Evolutionary conservation across 2,329 filamentous ascomycete species (phyloP), one percentile per base, ranked within the genome.

Genomic region (Ophiostoma triangulosporum): DNA sequence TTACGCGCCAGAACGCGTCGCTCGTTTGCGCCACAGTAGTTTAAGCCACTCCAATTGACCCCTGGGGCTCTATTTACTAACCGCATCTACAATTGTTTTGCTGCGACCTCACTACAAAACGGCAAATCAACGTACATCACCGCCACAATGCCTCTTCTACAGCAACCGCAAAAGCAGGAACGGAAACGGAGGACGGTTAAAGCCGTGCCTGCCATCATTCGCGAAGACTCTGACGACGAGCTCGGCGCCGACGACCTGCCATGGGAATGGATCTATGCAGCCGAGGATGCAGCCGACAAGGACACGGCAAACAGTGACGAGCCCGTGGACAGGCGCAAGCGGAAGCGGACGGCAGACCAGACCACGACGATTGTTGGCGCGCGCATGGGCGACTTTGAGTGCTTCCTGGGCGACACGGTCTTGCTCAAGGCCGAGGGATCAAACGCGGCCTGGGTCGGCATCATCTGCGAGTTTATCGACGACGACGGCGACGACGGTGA

Each of bases 141-240:
- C 24, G n/a, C 29, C 27, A 54, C 12, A 12, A 59, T 60, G 59
- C 54, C 59, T 49, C 49, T 58, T 11, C 43, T 60, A 0, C 48
- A 55, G 27, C 9, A 50, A 22, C 35, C 56, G 2, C 29, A 48
- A 29, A 48, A 54, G 20, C 11, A 48, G 14, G 14, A 12, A 4
- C 33, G 51, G 14, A 57, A 52, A 38, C 52, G 40, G 22, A 49
- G 59, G 22, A 53, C 40, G 14, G 50, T 38, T 4, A 60, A 59
- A 46, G 59, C 53, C 22, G 55, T 64, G 69, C 56, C 80, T 67
- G 84, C 83, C 29, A 73, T 89, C 11, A 69, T 73, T 6, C 76
- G 85, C 61, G 86, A 93, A 57, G 85, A 95, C 65, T 94, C 88
- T 0, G 89, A 95, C 65, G 89, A 95, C 66, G 91, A 95, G 66